phyloP scores from a whole-genome alignment of 2,329 filamentous ascomycete genomes.

The Myriosclerotinia curreyana region DNA sequence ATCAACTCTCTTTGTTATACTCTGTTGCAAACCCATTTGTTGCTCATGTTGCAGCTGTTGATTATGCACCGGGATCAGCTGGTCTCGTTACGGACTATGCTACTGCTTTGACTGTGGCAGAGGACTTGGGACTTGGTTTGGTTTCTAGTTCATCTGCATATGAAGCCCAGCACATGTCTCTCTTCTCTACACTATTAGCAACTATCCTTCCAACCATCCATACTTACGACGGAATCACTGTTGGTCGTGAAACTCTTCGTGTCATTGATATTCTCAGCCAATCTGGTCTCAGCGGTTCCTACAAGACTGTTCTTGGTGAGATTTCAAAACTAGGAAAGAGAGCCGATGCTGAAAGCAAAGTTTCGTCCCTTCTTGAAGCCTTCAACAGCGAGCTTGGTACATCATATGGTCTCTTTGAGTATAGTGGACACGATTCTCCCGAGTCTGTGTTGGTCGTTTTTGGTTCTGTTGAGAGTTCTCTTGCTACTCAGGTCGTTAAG shows the following conservation, averaged over 20 bases:
- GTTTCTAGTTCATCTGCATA: constrained; percentile 83
- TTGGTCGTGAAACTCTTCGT: constrained; percentile 77
- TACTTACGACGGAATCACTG: constrained; percentile 81
- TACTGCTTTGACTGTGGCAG: constrained; percentile 72
- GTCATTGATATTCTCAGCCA: constrained; percentile 80
- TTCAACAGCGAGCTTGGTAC: constrained; percentile 93
- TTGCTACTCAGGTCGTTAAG: constrained; percentile 76
- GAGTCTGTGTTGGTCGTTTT: constrained; percentile 88
- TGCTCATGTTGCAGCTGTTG: constrained; percentile 85
- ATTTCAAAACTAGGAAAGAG: constrained; percentile 63
- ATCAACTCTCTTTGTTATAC: constrained; percentile 90
- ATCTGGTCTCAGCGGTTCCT: constrained; percentile 64
- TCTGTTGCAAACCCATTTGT: constrained; percentile 89
- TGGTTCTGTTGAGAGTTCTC: constrained; percentile 83
- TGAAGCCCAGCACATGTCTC: constrained; percentile 91
- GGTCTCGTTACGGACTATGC: constrained; percentile 84
- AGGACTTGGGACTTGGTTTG: constrained; percentile 85
- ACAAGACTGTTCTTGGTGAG: constrained; percentile 62
- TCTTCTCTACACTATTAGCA: constrained; percentile 81
- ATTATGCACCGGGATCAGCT: constrained; percentile 65
- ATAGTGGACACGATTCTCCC: constrained; percentile 76
- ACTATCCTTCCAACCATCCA: constrained; percentile 79
- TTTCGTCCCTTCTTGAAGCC: constrained; percentile 65
- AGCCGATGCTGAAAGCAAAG: constrained; percentile 68
- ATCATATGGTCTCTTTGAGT: constrained; percentile 90